Evolutionary conservation across 1,284 basidiomycete species (phyloP).

Genomic region (Lentinus polychrous): DNA sequence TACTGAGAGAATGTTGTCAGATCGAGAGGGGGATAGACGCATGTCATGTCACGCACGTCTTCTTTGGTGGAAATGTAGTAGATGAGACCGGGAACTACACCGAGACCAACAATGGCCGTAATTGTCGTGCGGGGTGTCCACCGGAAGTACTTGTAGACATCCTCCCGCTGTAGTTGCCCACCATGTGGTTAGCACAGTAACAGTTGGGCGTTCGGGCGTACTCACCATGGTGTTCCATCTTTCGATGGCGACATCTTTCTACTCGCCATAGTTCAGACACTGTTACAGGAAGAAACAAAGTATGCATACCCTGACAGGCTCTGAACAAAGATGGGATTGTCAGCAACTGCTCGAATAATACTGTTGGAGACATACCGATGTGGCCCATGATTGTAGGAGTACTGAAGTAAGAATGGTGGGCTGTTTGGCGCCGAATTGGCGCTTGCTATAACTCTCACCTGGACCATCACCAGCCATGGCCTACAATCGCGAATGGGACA

Average conservation of each 20-base stretch:
- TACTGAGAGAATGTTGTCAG: constrained; percentile 15
- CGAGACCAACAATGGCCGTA: constrained; percentile 41
- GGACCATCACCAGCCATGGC: constrained; percentile 38
- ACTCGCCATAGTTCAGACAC: constrained; percentile 2
- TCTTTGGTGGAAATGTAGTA: constrained; percentile 28
- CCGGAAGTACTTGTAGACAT: constrained; percentile 72
- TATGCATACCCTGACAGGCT: constrained; percentile 22
- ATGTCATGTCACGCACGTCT: constrained; percentile 26
- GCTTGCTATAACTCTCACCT: constrained; percentile 17
- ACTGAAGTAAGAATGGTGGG: constrained; percentile 19
- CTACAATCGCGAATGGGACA: constrained; percentile 78
- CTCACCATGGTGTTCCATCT: constrained; percentile 73
- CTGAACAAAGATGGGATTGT: constrained; percentile 11
- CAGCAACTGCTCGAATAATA: not conserved
- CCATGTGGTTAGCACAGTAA: constrained; percentile 1
- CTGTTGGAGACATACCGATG: not conserved
- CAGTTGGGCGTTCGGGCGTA: constrained; percentile 2
- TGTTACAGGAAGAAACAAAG: constrained; percentile 1
- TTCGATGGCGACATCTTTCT: constrained; percentile 78
- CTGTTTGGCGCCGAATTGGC: constrained; percentile 20
- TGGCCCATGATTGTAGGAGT: constrained; percentile 38
- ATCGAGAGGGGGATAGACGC: not conserved
- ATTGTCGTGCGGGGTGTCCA: constrained; percentile 62
- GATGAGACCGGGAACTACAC: constrained; percentile 41
- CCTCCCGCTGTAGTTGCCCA: constrained; percentile 56